phyloP scores from a whole-genome alignment of 208 protist genomes.

The Crithidia expoeki region DNA sequence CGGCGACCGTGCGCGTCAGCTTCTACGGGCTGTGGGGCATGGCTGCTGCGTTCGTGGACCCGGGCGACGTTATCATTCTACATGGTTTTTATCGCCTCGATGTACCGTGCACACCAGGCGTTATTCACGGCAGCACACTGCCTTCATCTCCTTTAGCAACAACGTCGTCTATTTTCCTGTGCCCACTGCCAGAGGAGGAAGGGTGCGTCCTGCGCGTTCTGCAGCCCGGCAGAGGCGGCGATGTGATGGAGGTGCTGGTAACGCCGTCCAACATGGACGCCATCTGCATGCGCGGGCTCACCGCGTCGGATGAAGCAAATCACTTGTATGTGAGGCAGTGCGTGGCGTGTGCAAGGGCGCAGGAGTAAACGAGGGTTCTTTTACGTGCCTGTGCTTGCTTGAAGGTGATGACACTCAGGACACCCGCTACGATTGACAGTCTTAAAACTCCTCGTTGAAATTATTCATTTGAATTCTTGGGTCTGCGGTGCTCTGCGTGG shows the following conservation, averaged over 20 bases:
- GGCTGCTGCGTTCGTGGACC: constrained; percentile 66
- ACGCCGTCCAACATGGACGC: constrained; percentile 47
- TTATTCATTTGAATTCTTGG: too few species aligned
- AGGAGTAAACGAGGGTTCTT: background rate
- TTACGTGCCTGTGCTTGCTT: background rate
- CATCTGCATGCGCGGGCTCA: constrained; percentile 52
- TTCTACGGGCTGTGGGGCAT: constrained; percentile 77
- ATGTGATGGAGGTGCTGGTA: constrained; percentile 72
- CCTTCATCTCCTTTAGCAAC: background rate
- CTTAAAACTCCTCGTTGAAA: too few species aligned
- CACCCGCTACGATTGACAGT: too few species aligned
- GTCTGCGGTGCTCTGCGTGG: too few species aligned
- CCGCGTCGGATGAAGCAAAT: constrained; percentile 20
- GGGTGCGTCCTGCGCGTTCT: constrained; percentile 46
- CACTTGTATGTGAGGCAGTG: constrained; percentile 20
- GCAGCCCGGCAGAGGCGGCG: constrained; percentile 44
- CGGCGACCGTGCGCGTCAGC: constrained; percentile 43
- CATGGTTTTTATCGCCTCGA: constrained; percentile 29
- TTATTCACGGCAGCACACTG: too few species aligned
- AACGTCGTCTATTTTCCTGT: constrained; percentile 36
- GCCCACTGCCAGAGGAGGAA: constrained; percentile 35
- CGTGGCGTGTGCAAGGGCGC: background rate
- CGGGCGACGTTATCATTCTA: constrained; percentile 63
- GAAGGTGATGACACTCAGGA: too few species aligned
- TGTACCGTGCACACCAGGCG: background rate